Conservation (phyloP, 208 protist species). For the Leishmania braziliensis region DNA sequence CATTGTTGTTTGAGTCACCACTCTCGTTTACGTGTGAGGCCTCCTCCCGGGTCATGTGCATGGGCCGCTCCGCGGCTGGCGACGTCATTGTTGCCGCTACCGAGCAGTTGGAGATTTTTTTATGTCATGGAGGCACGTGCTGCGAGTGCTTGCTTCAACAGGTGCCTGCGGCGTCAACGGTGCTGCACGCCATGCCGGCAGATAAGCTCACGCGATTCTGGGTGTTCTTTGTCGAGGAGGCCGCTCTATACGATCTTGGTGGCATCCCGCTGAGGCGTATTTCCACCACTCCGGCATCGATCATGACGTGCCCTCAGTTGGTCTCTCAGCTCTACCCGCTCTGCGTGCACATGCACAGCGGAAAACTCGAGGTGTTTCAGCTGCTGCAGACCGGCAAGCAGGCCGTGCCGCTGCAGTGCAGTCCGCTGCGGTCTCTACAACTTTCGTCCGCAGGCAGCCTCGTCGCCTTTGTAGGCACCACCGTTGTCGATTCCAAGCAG, state of each 20-base stretch:
- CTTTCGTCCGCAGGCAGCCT: slow-evolving; percentile 1
- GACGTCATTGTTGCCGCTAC: slow-evolving; percentile 11
- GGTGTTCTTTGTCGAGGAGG: slow-evolving; percentile 25
- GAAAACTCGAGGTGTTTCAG: not conserved
- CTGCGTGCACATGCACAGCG: not conserved
- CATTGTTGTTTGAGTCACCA: slow-evolving; percentile 2
- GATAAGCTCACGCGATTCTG: slow-evolving; percentile 13
- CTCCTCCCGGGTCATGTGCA: slow-evolving; percentile 17
- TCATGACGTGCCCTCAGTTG: slow-evolving; percentile 7
- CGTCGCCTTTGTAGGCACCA: slow-evolving; percentile 4
- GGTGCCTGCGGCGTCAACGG: not conserved
- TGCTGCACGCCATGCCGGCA: slow-evolving; percentile 8
- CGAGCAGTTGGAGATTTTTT: slow-evolving; percentile 15
- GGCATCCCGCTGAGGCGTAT: slow-evolving; percentile 17
- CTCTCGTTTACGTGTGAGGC: slow-evolving; percentile 17
- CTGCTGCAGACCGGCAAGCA: slow-evolving; percentile 4
- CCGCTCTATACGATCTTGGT: slow-evolving; percentile 7
- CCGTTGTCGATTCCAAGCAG: not conserved
- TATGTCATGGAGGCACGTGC: slow-evolving; percentile 7
- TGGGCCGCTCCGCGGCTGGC: slow-evolving; percentile 7
- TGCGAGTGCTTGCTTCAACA: slow-evolving; percentile 15
- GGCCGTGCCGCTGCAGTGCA: not conserved
- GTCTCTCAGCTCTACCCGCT: slow-evolving; percentile 9
- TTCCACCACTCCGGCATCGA: not conserved
- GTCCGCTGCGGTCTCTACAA: not conserved